phyloP scores from a whole-genome alignment of 306 rosid genomes.

The Cicer yamashitae region DNA sequence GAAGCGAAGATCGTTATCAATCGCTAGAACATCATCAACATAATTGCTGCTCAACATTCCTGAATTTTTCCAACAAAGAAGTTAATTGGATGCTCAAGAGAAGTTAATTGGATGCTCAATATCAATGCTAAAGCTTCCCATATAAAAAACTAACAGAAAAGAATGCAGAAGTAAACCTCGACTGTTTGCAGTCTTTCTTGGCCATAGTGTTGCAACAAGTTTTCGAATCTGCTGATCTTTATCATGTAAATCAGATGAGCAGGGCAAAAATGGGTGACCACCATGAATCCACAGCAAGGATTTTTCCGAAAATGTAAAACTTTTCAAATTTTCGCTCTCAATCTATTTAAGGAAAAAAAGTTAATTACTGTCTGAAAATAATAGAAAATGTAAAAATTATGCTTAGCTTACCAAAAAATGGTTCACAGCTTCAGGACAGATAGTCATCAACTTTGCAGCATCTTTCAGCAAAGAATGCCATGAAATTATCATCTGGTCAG shows the following conservation, averaged over 20 bases:
- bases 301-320: slow-evolving; percentile 56
- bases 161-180: slow-evolving; percentile 53
- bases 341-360: slow-evolving; percentile 46
- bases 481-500: slow-evolving; percentile 60
- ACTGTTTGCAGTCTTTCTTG: slow-evolving; percentile 50
- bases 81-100: background rate
- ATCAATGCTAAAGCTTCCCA: slow-evolving; percentile 9
- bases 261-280: slow-evolving; percentile 83
- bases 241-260: slow-evolving; percentile 59
- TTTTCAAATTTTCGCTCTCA: slow-evolving; percentile 57
- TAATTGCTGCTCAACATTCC: slow-evolving; percentile 46
- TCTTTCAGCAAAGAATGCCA: slow-evolving; percentile 71
- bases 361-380: slow-evolving; percentile 25
- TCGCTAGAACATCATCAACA: slow-evolving; percentile 55
- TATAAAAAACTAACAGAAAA: slow-evolving; percentile 25
- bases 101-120: slow-evolving; percentile 40
- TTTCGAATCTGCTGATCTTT: slow-evolving; percentile 62
- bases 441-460: slow-evolving; percentile 55
- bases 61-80: slow-evolving; percentile 30
- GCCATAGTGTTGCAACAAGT: slow-evolving; percentile 71
- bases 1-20: slow-evolving; percentile 60
- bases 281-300: slow-evolving; percentile 88
- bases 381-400: slow-evolving; percentile 3
- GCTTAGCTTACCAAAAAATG: slow-evolving; percentile 64
- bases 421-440: slow-evolving; percentile 63